A percentile compares a stretch with the other conserved stretches of the same genome.
Conservation (phyloP, 2,329 filamentous ascomycete species). For the Trichophyton benhamiae region DNA sequence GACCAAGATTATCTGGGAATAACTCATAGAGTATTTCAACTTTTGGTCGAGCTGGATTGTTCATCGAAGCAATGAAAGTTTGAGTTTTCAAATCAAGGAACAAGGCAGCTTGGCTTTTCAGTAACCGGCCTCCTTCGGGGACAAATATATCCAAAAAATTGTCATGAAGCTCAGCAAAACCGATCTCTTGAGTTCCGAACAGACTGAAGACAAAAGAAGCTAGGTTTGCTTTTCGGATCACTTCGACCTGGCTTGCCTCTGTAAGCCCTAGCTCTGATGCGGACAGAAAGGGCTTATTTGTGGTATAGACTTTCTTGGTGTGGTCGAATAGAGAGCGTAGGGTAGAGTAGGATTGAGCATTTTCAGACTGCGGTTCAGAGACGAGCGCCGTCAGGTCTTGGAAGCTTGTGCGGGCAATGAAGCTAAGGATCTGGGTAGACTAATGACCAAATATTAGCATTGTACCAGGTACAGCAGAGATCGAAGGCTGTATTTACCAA, state of each 20-base stretch:
- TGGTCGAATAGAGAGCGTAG: constrained; percentile 52
- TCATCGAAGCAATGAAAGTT: constrained; percentile 51
- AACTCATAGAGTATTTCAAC: constrained; percentile 47
- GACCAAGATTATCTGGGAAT: constrained; percentile 46
- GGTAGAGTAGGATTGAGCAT: constrained; percentile 49
- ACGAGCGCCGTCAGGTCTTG: constrained; percentile 47
- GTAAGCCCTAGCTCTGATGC: constrained; percentile 41
- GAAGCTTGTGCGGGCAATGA: constrained; percentile 45
- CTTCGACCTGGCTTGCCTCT: constrained; percentile 43
- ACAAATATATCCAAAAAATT: constrained; percentile 54
- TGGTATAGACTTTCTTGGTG: constrained; percentile 49
- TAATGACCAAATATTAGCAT: constrained; percentile 20
- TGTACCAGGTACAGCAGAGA: constrained; percentile 5
- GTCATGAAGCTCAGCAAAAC: constrained; percentile 51
- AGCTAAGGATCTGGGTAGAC: constrained; percentile 48
- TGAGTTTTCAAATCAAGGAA: constrained; percentile 56
- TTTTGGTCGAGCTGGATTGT: constrained; percentile 43
- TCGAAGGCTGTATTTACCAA: constrained; percentile 33
- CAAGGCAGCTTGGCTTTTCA: constrained; percentile 49
- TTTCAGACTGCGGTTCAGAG: constrained; percentile 42
- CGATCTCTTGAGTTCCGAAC: constrained; percentile 52
- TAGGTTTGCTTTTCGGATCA: constrained; percentile 51
- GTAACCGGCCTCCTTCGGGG: constrained; percentile 44
- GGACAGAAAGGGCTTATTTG: constrained; percentile 45
- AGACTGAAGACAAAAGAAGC: constrained; percentile 53